phyloP scores from a whole-genome alignment of 805 yeast species.

The Zygoascus flipseniorum region DNA sequence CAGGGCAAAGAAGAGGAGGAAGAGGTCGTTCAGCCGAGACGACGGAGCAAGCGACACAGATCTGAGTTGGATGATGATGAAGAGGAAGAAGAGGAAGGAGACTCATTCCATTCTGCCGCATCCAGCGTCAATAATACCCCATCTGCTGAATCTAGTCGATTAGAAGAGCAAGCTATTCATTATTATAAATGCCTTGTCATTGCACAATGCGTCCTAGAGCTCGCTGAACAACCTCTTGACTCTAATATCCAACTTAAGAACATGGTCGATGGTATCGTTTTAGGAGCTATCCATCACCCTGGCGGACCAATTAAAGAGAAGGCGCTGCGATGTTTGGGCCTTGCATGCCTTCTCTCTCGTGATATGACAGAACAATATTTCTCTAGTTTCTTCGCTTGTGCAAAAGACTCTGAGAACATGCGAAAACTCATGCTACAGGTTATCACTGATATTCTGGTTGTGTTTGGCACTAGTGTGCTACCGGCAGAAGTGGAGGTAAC shows the following conservation, averaged over 20 bases:
- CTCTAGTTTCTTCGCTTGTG: slow-evolving; percentile 52
- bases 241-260: slow-evolving; percentile 60
- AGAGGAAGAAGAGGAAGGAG: slow-evolving; percentile 28
- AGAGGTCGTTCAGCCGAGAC: slow-evolving; percentile 1
- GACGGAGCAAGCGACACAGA: neutral
- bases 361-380: slow-evolving; percentile 55
- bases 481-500: slow-evolving; percentile 45
- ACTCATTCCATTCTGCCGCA: slow-evolving; percentile 35
- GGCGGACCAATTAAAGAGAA: slow-evolving; percentile 46
- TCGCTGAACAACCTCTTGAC: slow-evolving; percentile 55
- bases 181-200: slow-evolving; percentile 53
- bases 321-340: slow-evolving; percentile 70
- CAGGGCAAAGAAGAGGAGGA: slow-evolving; percentile 10
- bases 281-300: slow-evolving; percentile 64
- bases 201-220: slow-evolving; percentile 59
- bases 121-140: slow-evolving; percentile 1
- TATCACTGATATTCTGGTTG: slow-evolving; percentile 68
- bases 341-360: slow-evolving; percentile 63
- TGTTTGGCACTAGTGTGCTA: slow-evolving; percentile 63
- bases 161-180: neutral
- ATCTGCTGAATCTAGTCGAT: neutral
- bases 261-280: slow-evolving; percentile 64
- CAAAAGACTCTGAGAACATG: slow-evolving; percentile 56
- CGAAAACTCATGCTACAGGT: slow-evolving; percentile 57
- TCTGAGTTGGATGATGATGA: neutral